phyloP scores from a whole-genome alignment of 345 rosid species.

The Acer yangbiense region DNA sequence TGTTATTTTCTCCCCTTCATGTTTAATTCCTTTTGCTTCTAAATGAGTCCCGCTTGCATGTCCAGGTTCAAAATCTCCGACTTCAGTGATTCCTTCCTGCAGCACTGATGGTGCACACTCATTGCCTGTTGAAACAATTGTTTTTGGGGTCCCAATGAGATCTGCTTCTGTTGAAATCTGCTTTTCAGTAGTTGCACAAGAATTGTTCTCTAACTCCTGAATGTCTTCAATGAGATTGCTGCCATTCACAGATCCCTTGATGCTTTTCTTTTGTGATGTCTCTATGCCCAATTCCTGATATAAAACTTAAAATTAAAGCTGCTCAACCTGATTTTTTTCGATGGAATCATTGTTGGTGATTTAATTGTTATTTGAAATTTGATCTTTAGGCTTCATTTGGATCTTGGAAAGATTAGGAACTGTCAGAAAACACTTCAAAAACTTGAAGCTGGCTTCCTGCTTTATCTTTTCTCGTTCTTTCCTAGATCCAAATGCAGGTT shows the following conservation, averaged over 20 bases:
- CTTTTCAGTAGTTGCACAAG: slow-evolving; percentile 23
- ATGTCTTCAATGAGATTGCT: slow-evolving; percentile 21
- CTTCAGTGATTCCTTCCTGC: slow-evolving; percentile 26
- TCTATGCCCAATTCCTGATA: slow-evolving; percentile 38
- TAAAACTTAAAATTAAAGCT: slow-evolving; percentile 20
- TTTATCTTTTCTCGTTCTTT: background rate
- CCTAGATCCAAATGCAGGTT: too few relatives aligned
- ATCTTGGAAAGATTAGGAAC: background rate
- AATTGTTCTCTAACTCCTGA: slow-evolving; percentile 28
- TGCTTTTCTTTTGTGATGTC: slow-evolving; percentile 20
- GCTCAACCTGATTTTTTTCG: background rate
- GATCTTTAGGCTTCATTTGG: slow-evolving; percentile 7
- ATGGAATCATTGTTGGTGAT: background rate
- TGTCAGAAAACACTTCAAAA: background rate
- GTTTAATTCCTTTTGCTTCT: slow-evolving; percentile 28
- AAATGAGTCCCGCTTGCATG: slow-evolving; percentile 25
- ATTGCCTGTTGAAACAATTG: slow-evolving; percentile 21
- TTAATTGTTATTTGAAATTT: background rate
- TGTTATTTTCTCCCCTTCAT: slow-evolving; percentile 20
- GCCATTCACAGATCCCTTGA: slow-evolving; percentile 20
- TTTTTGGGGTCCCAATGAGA: slow-evolving; percentile 9
- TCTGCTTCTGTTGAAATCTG: slow-evolving; percentile 35
- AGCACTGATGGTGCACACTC: slow-evolving; percentile 23
- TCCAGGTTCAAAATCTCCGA: slow-evolving; percentile 28
- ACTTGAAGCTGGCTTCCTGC: background rate